Evolutionary conservation across 768 basidiomycete species (phyloP).

Genomic region (Lepiota venenata): DNA sequence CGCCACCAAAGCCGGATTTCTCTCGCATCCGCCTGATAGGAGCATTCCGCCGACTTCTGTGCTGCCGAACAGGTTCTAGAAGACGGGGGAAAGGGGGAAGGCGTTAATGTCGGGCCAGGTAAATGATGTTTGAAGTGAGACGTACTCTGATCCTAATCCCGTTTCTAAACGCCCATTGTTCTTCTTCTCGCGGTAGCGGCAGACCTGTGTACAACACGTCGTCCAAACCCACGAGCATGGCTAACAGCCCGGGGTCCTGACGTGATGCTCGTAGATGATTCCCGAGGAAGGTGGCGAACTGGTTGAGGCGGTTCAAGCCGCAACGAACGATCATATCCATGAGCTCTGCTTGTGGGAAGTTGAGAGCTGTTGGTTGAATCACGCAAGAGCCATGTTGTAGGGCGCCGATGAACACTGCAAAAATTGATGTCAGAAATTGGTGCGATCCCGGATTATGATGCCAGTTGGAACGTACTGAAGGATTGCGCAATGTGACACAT

Average conservation of each 20-base stretch:
- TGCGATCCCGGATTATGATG: conserved; percentile 20
- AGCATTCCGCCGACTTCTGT: conserved; percentile 80
- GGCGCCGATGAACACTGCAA: conserved; percentile 63
- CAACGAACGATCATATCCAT: conserved; percentile 67
- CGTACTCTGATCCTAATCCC: conserved; percentile 63
- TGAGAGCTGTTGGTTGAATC: conserved; percentile 63
- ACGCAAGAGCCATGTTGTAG: conserved; percentile 73
- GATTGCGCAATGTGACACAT: conserved; percentile 82
- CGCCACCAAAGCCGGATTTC: conserved; percentile 48
- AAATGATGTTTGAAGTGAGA: conserved; percentile 15
- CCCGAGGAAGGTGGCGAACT: conserved; percentile 69
- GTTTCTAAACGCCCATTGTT: conserved; percentile 64
- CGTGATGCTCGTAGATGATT: conserved; percentile 60
- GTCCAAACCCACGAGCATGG: conserved; percentile 50
- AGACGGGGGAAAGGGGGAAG: neutral
- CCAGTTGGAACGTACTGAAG: conserved; percentile 53
- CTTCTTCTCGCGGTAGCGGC: conserved; percentile 62
- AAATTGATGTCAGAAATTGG: conserved; percentile 20
- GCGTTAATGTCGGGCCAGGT: conserved; percentile 20
- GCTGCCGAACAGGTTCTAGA: conserved; percentile 74
- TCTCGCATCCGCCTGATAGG: conserved; percentile 53
- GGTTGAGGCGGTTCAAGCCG: conserved; percentile 70
- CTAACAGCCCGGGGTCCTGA: conserved; percentile 56
- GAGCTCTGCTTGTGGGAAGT: conserved; percentile 67
- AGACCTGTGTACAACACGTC: conserved; percentile 68